Base-by-base conservation (phyloP, 2,329 filamentous ascomycete species). In the Didymella pomorum region DNA sequence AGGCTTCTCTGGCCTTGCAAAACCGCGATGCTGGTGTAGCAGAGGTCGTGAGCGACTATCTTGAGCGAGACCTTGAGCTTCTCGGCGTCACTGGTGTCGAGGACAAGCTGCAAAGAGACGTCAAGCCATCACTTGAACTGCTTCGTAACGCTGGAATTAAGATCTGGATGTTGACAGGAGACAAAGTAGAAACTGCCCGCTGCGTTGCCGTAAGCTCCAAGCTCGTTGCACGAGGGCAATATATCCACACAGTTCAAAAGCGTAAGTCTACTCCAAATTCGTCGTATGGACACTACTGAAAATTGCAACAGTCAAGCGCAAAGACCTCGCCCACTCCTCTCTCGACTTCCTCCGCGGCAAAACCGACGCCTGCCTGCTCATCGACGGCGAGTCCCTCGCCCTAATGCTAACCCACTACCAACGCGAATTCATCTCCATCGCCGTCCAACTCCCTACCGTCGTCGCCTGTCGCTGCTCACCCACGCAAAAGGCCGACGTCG, bases 161-260 rank as follows among this genome's bases (percentile, higher is more conserved):
- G 78, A 98, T 99, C 49, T 99, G 95, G 95, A 99, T 99, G 95
- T 83, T 99, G 74, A 99, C 95, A 0, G 95, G 95, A 45, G 95
- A 99, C 82, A 99, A 99, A 79, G 92, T 99, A 2, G 95, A 99
- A 79, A 99, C 95, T 14, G 95, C 95, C 16, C 89, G 95, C 33
- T 99, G 95, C 77, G 94, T 99, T 12, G 96, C 95, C 2, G 90
- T 99, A 42, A 96, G 91, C 71, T 93, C 94, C 28, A 97, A 97
- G 76, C 85, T 99, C 7, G 95, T 99, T 14, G 90, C 93, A 4
- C 85, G 95, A 61, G 94, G 94, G 1, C 96, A 99, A 78, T 95
- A 94, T 75, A 97, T 99, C 62, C 93, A 98, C 78, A 97, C 94
- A 0, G 90, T 99, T 42, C 86, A 90, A 39, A 93, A 93, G 75